Evolutionary conservation across 352 stramenopile species (phyloP).

Genomic region (Phytopythium litorale): DNA sequence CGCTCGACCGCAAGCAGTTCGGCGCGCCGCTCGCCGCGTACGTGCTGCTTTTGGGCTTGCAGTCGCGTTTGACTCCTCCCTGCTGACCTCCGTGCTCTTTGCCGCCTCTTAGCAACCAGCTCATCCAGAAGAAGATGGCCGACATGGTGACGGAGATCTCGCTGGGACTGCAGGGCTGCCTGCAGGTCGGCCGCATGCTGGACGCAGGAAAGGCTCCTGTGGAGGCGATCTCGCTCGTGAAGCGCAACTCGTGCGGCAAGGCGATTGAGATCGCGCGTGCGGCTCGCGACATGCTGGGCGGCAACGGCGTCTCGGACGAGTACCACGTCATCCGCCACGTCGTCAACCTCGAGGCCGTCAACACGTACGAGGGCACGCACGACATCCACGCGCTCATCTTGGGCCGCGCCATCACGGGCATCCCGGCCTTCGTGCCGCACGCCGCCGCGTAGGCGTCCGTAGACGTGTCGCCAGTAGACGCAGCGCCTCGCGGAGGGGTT

Average conservation of each 20-base stretch:
- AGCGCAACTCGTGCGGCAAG: constrained; percentile 95
- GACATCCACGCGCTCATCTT: constrained; percentile 99
- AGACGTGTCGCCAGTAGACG: too few relatives aligned
- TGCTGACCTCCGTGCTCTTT: not conserved
- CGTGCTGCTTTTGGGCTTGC: constrained; percentile 10
- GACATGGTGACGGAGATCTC: constrained; percentile 97
- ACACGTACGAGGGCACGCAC: constrained; percentile 99
- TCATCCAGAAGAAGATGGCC: constrained; percentile 98
- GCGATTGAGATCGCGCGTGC: constrained; percentile 91
- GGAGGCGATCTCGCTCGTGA: constrained; percentile 95
- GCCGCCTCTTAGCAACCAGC: constrained; percentile 82
- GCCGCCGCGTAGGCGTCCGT: constrained; percentile 41
- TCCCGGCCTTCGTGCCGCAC: constrained; percentile 92
- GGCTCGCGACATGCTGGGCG: constrained; percentile 96
- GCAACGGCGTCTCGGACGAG: constrained; percentile 98
- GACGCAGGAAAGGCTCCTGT: constrained; percentile 76
- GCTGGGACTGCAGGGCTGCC: constrained; percentile 89
- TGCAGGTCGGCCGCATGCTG: constrained; percentile 91
- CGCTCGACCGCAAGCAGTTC: constrained; percentile 95
- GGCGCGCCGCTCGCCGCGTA: constrained; percentile 93
- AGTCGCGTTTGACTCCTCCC: too few relatives aligned
- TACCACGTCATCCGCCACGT: constrained; percentile 98
- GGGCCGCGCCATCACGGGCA: constrained; percentile 94
- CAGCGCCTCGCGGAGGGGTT: too few relatives aligned
- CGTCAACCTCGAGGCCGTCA: constrained; percentile 98